Evolutionary conservation across 2,329 filamentous ascomycete genomes (phyloP), one percentile per base, ranked within the genome.

Genomic region (Colletotrichum sp.): DNA sequence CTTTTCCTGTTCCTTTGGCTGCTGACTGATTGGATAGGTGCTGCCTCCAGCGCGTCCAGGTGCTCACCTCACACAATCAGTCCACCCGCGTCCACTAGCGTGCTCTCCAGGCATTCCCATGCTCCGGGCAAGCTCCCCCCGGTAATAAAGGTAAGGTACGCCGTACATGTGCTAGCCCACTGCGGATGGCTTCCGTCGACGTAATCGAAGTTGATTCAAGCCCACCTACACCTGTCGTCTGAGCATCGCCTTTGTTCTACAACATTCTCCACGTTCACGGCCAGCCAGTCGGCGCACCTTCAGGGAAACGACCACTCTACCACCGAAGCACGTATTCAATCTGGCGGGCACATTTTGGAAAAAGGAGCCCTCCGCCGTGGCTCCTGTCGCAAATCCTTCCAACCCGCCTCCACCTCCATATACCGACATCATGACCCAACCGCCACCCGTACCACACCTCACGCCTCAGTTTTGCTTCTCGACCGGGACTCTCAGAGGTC

Each of bases 381-480:
- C 84, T 82, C 84, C 85, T 81, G 84, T 84, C 81, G 82, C 83
- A 79, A 79, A 78, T 72, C 77, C 78, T 78, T 80, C 83, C 78
- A 78, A 78, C 71, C 76, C 78, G 78, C 79, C 78, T 75, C 79
- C 79, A 64, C 78, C 81, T 76, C 78, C 79, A 78, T 81, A 81
- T 78, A 79, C 75, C 64, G 82, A 84, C 79, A 88, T 81, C 79
- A 91, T 90, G 89, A 85, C 86, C 60, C 84, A 86, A 76, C 84
- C 86, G 55, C 84, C 86, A n/a, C 73, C 81, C 13, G 82, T 84
- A 72, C 92, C 92, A 69, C 83, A 81, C 34, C 86, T 96, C 77
- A 94, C 91, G 76, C 94, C 93, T 60, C 93, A 95, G 83, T 95
- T 96, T 81, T 97, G 95, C 85, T 96, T 96, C 84, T 93, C 93